Base-by-base conservation (phyloP, 176 grass and related monocot species). In the Thinopyrum elongatum region DNA sequence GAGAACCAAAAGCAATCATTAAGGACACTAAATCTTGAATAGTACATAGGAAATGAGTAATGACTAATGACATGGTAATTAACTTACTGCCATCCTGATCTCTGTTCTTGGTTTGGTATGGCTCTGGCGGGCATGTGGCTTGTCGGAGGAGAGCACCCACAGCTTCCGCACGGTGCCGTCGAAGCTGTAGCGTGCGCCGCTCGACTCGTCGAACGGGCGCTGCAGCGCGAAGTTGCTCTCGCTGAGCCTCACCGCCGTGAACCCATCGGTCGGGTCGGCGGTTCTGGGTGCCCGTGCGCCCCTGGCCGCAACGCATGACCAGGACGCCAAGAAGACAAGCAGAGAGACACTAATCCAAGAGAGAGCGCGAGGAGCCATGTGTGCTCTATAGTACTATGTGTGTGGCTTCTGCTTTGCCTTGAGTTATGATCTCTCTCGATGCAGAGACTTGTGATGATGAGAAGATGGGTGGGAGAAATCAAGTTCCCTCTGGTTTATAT, bases 61-160 rank as follows among this genome's bases (percentile, higher is more conserved):
- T 51, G 5, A 51, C 5, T 51, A 49, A 17, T 51, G 47, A 51
- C 47, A 0, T 51, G 15, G 47, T 6, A 6, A 51, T 17, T 6
- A 51, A 51, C 68, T 25, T 65, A 93, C 89, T 10, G 10, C 39
- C 21, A 88, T 90, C 29, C 58, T 75, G 10, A 93, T 90, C 85
- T 90, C 88, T 1, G 88, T 90, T 28, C 92, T 87, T 28, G 92
- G 86, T 3, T 10, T 85, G 70, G 86, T 65, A 10, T 36, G 13
- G 61, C 84, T 58, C 4, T 33, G 4, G 8, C 0, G 39, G 4
- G 34, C 6, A 11, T 81, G 76, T 6, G 90, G 90, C 70, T 89
- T 68, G 57, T 92, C 90, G 23, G 47, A 27, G 10, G 79, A 71
- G 21, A 81, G 59, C 6, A 93, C 88, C 91, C 91, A 93, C 2